Conservation (phyloP, 1,139 yeast species). For the Diutina pseudorugosa region DNA sequence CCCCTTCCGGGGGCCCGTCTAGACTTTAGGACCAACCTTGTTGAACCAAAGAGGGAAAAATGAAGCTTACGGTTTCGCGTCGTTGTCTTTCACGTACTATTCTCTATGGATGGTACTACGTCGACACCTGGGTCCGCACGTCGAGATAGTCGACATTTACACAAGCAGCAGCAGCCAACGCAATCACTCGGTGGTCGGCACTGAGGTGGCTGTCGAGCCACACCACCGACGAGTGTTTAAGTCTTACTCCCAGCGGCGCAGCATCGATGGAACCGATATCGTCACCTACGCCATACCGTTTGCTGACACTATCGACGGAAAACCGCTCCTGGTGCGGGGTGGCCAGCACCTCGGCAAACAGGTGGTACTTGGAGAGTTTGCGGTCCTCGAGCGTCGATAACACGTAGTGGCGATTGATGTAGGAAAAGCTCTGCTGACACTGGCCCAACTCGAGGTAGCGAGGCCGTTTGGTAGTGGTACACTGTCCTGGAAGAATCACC, state of each 20-base stretch:
- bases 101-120: no score
- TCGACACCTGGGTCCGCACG: no score
- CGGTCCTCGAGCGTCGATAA: conserved; percentile 3
- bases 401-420: background rate
- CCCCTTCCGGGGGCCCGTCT: background rate
- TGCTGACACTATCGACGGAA: background rate
- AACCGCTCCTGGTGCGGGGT: background rate
- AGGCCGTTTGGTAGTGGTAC: background rate
- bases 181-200: background rate
- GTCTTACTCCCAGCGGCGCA: conserved; percentile 1
- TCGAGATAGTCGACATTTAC: background rate
- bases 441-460: background rate
- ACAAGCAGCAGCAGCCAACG: background rate
- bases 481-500: background rate
- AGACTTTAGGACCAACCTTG: no score
- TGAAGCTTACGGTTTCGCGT: no score
- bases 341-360: conserved; percentile 4
- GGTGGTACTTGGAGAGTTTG: background rate
- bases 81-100: no score
- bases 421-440: background rate
- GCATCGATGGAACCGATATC: background rate
- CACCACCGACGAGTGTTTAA: background rate
- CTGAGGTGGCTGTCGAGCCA: background rate
- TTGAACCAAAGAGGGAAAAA: no score
- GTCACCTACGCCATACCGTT: background rate